Conservation (phyloP, 805 yeast genomes). For the Hermanozyma aechmeae region DNA sequence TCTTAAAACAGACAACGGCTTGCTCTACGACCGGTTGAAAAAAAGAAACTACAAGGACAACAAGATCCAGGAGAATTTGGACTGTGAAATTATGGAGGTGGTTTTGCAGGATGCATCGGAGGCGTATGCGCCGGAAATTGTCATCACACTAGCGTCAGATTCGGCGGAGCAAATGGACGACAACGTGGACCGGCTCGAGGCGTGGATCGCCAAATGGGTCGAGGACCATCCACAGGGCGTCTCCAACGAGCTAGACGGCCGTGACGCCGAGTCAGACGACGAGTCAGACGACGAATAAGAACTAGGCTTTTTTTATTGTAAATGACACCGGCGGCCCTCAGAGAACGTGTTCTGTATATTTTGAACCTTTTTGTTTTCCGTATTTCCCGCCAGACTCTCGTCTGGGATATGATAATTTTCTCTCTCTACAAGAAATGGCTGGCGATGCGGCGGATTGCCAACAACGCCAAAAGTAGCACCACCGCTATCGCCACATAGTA, state of each 20-base stretch:
- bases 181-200: conserved; percentile 67
- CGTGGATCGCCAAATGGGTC: conserved; percentile 75
- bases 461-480: conserved; percentile 16
- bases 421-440: neutral
- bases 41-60: conserved; percentile 70
- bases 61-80: conserved; percentile 85
- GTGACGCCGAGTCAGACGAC: too few species aligned
- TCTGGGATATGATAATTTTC: too few species aligned
- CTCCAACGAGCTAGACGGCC: conserved; percentile 38
- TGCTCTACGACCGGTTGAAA: conserved; percentile 64
- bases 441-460: conserved; percentile 3
- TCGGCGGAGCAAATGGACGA: conserved; percentile 66
- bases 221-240: conserved; percentile 48
- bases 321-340: too few species aligned
- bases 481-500: conserved; percentile 34
- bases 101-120: conserved; percentile 81
- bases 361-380: too few species aligned
- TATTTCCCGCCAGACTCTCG: too few species aligned
- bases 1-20: conserved; percentile 64
- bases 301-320: too few species aligned
- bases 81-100: conserved; percentile 95
- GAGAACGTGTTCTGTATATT: too few species aligned
- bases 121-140: conserved; percentile 67
- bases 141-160: conserved; percentile 72
- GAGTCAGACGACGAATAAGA: too few species aligned